Base-by-base conservation (phyloP, 2,329 filamentous ascomycete species). In the Apiospora hydei region DNA sequence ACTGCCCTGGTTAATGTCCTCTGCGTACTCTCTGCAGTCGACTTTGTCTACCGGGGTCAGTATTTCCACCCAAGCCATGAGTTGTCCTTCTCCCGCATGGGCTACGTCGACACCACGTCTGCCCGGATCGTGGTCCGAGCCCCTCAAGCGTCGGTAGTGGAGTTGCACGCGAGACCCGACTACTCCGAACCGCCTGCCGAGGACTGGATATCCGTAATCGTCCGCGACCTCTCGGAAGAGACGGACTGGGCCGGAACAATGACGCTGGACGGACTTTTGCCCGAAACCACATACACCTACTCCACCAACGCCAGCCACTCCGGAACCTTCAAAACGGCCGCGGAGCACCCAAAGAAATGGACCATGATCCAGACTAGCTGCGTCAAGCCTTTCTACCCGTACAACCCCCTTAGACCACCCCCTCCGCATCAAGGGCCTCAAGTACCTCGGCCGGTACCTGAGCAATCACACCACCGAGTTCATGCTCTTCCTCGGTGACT, bases 321-420 rank as follows among this genome's bases (percentile, higher is more conserved):
- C 0, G 91, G 91, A 7, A 85, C 82, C n/a, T 93, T 93, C 78
- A 85, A 82, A 4, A 93, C 91, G 0, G 87, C 90, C 14, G 49
- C 24, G 51, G 7, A 44, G 21, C 67, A 47, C 24, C 0, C 89
- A 89, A 24, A 82, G 80, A 13, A 80, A 83, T 8, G 89, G 89
- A 75, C 68, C 41, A 83, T 93, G 76, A 81, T 93, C 4, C 90
- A 91, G 24, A 90, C 89, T 1, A 92, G 90, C 77, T 93, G 91
- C 80, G 88, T 93, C 77, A 93, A 93, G 81, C 87, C 91, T 14
- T 89, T 90, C 69, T 91, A 93, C 67, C 91, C 91, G 0, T 93
- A 93, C 79, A 88, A 85, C 21, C 86, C 86, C 89, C 0, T 82
- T 90, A 41, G 83, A 87, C 16, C 90, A 93, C 77, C 87, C 91